Base-by-base conservation (phyloP, 441 rosid genomes). In the Rhodomyrtus psidioides region DNA sequence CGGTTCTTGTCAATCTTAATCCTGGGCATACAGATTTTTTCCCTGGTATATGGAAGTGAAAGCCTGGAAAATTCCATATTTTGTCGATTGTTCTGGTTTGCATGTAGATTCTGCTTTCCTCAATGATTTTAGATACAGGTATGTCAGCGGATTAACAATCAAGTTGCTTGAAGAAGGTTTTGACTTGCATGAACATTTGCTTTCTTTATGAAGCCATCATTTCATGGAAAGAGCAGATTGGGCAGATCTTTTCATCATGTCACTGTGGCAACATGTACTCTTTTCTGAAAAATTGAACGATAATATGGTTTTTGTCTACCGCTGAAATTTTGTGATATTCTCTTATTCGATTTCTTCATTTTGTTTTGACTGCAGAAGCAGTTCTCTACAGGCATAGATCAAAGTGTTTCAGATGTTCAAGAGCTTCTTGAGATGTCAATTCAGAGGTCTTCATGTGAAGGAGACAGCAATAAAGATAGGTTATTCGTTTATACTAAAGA, bases 381-480 rank as follows among this genome's bases (percentile, higher is more conserved):
- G 93, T 86, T 88, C 92, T 90, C 91, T 90, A 88, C 89, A 53
- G 96, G 94, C 91, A 91, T 92, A 87, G 93, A 90, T 86, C 93
- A 91, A 83, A 93, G 93, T 87, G 89, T 95, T 88, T 88, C 98
- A 65, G 98, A 92, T 90, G 92, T 97, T 89, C 99, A 96, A 92
- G 95, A 94, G 87, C 89, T 96, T 88, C 95, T 97, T 84, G 95
- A 95, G 91, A 88, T 91, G 88, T 93, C 99, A 62, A 87, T 97
- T 88, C 98, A 96, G 92, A 92, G 97, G 90, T 97, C 99, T 75
- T 97, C 98, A 81, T 96, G 98, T 86, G 95, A 95, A 90, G 87
- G 74, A 83, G 98, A 96, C 89, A 92, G 82, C 86, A 91, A 92
- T 88, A 96, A 94, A 87, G 93, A 95, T 89, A 93, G 95, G 89